These are phyloP conservation scores for Lipomyces anomalus DNA, from an alignment of 805 yeast genomes.

Conservation along the genomic window DNA sequence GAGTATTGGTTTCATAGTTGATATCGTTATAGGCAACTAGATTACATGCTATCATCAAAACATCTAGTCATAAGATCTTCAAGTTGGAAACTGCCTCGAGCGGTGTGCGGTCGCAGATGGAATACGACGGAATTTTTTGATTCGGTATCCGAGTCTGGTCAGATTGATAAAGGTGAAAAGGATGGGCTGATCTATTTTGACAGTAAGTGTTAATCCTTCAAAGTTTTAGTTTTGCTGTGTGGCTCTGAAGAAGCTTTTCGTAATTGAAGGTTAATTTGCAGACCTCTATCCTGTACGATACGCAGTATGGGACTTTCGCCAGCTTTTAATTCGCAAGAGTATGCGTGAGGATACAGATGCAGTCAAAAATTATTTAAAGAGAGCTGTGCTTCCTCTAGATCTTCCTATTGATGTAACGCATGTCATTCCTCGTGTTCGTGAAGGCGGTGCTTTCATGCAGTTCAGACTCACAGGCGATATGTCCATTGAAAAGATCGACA, in stretches of 20 bases:
- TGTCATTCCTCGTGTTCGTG: conserved; percentile 66
- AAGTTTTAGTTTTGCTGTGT: conserved; percentile 6
- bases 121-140: conserved; percentile 3
- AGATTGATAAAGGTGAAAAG: conserved; percentile 10
- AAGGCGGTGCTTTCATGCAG: conserved; percentile 91
- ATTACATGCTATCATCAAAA: neutral
- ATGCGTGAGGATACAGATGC: conserved; percentile 4
- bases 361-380: conserved; percentile 16
- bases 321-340: conserved; percentile 8
- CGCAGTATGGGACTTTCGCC: conserved; percentile 18
- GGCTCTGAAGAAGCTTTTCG: conserved; percentile 1
- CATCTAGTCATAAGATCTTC: neutral
- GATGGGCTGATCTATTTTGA: conserved; percentile 26
- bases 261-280: too few relatives aligned
- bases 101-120: neutral
- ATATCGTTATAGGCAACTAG: neutral
- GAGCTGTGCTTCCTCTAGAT: conserved; percentile 26
- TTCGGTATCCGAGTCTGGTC: conserved; percentile 13
- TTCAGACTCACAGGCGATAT: conserved; percentile 53
- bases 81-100: neutral
- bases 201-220: conserved; percentile 10
- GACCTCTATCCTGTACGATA: conserved; percentile 17
- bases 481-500: conserved; percentile 49
- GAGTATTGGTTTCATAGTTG: neutral
- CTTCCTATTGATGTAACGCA: conserved; percentile 44